Conservation (phyloP, 768 basidiomycete species). For the Lactarius hengduanensis region DNA sequence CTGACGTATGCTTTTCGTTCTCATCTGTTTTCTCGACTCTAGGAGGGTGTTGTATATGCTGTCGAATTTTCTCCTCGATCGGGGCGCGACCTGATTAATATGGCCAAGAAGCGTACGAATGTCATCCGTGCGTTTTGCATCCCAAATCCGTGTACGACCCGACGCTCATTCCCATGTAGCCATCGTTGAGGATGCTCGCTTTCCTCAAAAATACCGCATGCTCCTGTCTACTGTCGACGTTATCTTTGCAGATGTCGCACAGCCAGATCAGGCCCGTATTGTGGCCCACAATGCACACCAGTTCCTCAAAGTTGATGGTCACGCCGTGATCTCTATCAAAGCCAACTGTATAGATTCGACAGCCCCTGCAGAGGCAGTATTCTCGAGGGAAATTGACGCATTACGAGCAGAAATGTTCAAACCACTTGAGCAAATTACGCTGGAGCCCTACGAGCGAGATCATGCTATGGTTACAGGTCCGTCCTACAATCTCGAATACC, state of each 20-base stretch:
- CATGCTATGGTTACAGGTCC: slow-evolving; percentile 87
- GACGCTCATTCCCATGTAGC: slow-evolving; percentile 44
- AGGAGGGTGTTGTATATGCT: slow-evolving; percentile 97
- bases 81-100: slow-evolving; percentile 96
- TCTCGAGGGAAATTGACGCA: slow-evolving; percentile 81
- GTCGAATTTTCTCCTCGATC: slow-evolving; percentile 97
- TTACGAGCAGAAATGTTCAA: slow-evolving; percentile 81
- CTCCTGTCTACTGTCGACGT: slow-evolving; percentile 93
- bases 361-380: slow-evolving; percentile 84
- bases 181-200: slow-evolving; percentile 95
- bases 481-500: slow-evolving; percentile 30
- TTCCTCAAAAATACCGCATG: slow-evolving; percentile 97
- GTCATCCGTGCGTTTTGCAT: slow-evolving; percentile 77
- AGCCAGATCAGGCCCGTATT: slow-evolving; percentile 98
- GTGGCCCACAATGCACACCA: slow-evolving; percentile 89
- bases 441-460: slow-evolving; percentile 91
- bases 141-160: not conserved
- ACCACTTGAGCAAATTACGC: slow-evolving; percentile 92
- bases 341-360: slow-evolving; percentile 99
- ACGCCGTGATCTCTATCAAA: slow-evolving; percentile 96
- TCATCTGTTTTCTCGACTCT: slow-evolving; percentile 24
- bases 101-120: slow-evolving; percentile 99
- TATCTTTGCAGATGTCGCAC: slow-evolving; percentile 97
- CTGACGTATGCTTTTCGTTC: slow-evolving; percentile 16
- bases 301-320: slow-evolving; percentile 94